Conservation (phyloP, 2,329 filamentous ascomycete genomes). For the Exophiala oligosperma region DNA sequence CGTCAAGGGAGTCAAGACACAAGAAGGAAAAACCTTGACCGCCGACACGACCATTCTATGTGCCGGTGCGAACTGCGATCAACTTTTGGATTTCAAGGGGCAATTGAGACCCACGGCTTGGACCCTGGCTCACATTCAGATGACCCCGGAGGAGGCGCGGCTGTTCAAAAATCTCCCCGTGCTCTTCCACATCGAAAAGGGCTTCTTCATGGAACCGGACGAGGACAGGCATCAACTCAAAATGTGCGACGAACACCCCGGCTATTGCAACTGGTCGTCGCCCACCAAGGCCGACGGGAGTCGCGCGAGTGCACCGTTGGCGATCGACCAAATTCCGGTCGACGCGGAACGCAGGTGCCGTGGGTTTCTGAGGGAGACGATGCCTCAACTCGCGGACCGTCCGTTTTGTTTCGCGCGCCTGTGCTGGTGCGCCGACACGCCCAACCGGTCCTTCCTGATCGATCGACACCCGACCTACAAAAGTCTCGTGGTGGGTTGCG, state of each 20-base stretch:
- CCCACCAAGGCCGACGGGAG: constrained; percentile 33
- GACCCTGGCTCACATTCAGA: constrained; percentile 48
- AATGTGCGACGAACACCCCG: constrained; percentile 55
- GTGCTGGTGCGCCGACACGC: constrained; percentile 60
- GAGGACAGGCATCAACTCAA: constrained; percentile 40
- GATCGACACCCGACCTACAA: constrained; percentile 47
- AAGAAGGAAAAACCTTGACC: constrained; percentile 38
- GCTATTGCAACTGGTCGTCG: constrained; percentile 51
- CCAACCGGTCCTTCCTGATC: constrained; percentile 56
- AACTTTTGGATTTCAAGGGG: constrained; percentile 46
- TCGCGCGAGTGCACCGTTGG: constrained; percentile 42
- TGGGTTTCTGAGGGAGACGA: constrained; percentile 51
- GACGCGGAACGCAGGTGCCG: constrained; percentile 50
- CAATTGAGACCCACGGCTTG: constrained; percentile 49
- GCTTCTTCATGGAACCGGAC: constrained; percentile 53
- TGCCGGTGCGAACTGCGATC: constrained; percentile 44
- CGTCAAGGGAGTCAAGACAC: constrained; percentile 42
- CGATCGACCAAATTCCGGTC: constrained; percentile 45
- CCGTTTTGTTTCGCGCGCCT: constrained; percentile 53
- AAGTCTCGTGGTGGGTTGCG: constrained; percentile 50
- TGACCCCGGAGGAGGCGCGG: constrained; percentile 42
- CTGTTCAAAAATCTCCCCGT: constrained; percentile 46
- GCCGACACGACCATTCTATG: constrained; percentile 44
- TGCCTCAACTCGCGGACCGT: constrained; percentile 54
- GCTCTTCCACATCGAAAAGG: constrained; percentile 48